These are phyloP conservation scores for Acacia acuminata DNA, from an alignment of 306 rosid genomes.

Conservation along the genomic window DNA sequence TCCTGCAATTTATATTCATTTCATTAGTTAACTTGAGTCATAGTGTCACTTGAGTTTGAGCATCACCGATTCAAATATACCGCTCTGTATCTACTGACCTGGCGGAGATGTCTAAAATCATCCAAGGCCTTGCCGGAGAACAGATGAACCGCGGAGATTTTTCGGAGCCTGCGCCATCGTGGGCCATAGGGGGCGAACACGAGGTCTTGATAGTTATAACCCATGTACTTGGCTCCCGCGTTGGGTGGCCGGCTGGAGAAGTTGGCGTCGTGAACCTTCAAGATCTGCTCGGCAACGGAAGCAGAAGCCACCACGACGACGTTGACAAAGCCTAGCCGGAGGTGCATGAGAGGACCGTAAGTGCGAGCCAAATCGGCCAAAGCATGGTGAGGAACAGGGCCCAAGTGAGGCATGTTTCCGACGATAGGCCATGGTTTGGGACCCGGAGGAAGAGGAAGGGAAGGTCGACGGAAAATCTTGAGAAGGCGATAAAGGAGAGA, in stretches of 20 bases:
- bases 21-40: not conserved
- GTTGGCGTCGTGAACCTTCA: constrained; percentile 67
- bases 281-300: constrained; percentile 62
- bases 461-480: not conserved
- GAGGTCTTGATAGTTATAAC: constrained; percentile 74
- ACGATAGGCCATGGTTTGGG: constrained; percentile 73
- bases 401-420: constrained; percentile 80
- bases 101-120: constrained; percentile 60
- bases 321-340: constrained; percentile 62
- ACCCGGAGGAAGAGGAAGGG: constrained; percentile 64
- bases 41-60: no score
- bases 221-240: constrained; percentile 68
- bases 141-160: constrained; percentile 69
- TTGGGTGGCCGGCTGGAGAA: constrained; percentile 81
- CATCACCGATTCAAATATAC: no score
- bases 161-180: constrained; percentile 73
- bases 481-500: constrained; percentile 32
- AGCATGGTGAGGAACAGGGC: constrained; percentile 70
- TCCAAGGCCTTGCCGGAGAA: constrained; percentile 82
- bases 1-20: constrained; percentile 48
- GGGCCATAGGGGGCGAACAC: constrained; percentile 86
- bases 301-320: constrained; percentile 77
- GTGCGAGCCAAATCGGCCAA: constrained; percentile 53
- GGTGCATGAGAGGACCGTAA: constrained; percentile 77
- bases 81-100: constrained; percentile 35